Conservation (phyloP, 257 asterid genomes). For the Solanum lignicaule region DNA sequence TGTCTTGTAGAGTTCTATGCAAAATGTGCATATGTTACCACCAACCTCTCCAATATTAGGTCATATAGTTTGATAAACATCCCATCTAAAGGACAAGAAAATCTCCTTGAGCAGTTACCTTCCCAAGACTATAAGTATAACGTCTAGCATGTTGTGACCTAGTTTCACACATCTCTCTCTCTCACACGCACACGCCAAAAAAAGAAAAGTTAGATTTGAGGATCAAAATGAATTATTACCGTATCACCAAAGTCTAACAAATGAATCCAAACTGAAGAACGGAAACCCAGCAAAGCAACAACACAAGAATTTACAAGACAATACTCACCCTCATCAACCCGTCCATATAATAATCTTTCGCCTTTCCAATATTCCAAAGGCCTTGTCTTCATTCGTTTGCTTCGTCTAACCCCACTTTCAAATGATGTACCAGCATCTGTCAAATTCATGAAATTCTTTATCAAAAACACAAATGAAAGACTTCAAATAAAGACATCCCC, state of each 20-base stretch:
- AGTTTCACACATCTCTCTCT: not conserved
- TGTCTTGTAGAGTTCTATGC: not conserved
- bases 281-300: not conserved
- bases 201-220: not conserved
- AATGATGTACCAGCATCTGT: constrained; percentile 70
- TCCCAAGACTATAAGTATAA: not conserved
- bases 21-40: not conserved
- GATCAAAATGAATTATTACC: not conserved
- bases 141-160: not conserved
- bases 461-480: not conserved
- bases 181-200: not conserved
- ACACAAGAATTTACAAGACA: not conserved
- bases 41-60: not conserved
- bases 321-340: constrained; percentile 58
- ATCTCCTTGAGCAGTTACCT: not conserved
- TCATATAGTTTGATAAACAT: not conserved
- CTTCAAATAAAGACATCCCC: not conserved
- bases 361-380: constrained; percentile 94
- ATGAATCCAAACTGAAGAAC: not conserved
- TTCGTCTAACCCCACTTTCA: constrained; percentile 73
- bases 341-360: constrained; percentile 65
- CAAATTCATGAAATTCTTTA: constrained; percentile 7
- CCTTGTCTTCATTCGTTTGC: constrained; percentile 75
- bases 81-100: not conserved
- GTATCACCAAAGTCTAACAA: not conserved